Conservation (phyloP, 352 stramenopile genomes). For the Aphanomyces invadans region DNA sequence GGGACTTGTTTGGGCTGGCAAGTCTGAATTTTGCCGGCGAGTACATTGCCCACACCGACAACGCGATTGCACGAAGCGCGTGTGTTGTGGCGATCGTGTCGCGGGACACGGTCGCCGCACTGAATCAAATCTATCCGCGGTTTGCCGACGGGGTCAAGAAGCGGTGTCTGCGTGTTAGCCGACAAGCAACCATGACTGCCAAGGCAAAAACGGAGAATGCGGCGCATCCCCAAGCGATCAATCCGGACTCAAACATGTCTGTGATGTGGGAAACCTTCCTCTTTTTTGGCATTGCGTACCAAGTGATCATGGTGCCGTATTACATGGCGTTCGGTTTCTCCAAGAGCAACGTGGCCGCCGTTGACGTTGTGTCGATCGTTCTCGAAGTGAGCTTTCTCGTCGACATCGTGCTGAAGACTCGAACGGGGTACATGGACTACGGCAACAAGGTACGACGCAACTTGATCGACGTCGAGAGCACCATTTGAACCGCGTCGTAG, state of each 20-base stretch:
- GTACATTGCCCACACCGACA: conserved; percentile 4
- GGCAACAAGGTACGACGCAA: conserved; percentile 38
- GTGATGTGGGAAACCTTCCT: conserved; percentile 12
- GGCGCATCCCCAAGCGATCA: not conserved
- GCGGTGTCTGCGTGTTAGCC: not conserved
- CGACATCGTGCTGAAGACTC: conserved; percentile 41
- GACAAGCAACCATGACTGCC: not conserved
- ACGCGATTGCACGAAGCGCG: conserved; percentile 1
- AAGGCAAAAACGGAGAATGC: not conserved
- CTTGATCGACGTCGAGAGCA: not conserved
- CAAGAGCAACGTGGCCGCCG: not conserved
- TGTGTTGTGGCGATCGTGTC: conserved; percentile 19
- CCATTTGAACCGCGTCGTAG: not conserved
- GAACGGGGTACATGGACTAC: conserved; percentile 50
- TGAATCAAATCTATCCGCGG: conserved; percentile 9
- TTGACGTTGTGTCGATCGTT: conserved; percentile 29
- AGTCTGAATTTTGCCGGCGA: conserved; percentile 2
- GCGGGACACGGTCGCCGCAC: not conserved
- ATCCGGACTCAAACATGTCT: not conserved
- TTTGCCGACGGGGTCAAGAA: conserved; percentile 9
- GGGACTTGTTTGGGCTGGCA: conserved; percentile 16
- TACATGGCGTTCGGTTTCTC: conserved; percentile 12
- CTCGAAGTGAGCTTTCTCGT: conserved; percentile 39
- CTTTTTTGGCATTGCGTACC: conserved; percentile 12
- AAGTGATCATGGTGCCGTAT: not conserved